phyloP scores from a whole-genome alignment of 768 basidiomycete species.

The Rhodosporidiobolus odoratus region DNA sequence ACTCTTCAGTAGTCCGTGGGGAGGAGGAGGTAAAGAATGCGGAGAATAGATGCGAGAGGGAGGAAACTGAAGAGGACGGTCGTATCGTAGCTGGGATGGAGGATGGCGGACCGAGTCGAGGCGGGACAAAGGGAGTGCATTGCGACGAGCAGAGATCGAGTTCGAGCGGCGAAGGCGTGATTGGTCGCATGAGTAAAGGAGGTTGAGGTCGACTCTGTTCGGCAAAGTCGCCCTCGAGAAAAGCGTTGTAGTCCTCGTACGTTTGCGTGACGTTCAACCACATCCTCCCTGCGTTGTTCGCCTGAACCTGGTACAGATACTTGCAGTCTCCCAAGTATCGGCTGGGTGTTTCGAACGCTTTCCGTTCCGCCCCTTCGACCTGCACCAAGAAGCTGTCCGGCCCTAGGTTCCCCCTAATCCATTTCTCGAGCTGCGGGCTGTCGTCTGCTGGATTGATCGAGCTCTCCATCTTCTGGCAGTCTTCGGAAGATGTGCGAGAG shows the following conservation, averaged over 20 bases:
- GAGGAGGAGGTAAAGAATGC: background rate
- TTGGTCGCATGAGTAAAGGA: background rate
- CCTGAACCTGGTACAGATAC: slow-evolving; percentile 16
- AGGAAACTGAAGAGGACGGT: background rate
- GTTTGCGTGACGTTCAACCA: slow-evolving; percentile 16
- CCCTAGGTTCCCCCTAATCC: slow-evolving; percentile 1
- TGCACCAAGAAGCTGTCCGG: slow-evolving; percentile 23
- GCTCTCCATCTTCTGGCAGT: background rate
- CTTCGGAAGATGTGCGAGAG: background rate
- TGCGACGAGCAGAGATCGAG: slow-evolving; percentile 7
- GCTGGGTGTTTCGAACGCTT: slow-evolving; percentile 5
- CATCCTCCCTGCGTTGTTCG: slow-evolving; percentile 5
- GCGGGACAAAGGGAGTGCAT: background rate
- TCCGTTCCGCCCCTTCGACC: slow-evolving; percentile 27
- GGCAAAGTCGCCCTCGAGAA: background rate
- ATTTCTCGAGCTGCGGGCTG: background rate
- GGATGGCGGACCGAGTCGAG: slow-evolving; percentile 1
- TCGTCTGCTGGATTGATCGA: background rate
- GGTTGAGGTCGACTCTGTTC: background rate
- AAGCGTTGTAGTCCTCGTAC: slow-evolving; percentile 19
- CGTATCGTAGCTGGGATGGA: background rate
- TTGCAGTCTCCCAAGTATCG: slow-evolving; percentile 6
- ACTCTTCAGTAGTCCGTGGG: too few relatives aligned
- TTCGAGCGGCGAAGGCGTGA: slow-evolving; percentile 1
- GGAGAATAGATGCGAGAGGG: background rate